Evolutionary conservation across 257 asterid species (phyloP).

Genomic region (Cordia subcordata): DNA sequence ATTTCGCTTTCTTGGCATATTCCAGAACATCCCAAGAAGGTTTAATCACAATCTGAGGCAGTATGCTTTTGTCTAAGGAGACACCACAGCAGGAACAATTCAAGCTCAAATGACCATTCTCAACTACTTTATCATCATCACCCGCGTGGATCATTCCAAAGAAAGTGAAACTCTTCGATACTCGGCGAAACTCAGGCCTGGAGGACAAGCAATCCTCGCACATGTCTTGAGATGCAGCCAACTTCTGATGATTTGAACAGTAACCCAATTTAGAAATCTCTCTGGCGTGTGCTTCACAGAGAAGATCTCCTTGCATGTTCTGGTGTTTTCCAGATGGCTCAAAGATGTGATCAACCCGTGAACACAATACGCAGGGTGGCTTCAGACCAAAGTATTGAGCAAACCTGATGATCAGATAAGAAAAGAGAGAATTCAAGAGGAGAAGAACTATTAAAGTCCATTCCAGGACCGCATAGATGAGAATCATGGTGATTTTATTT

Average conservation of each 20-base stretch:
- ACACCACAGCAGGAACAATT: conserved; percentile 83
- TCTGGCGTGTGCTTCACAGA: conserved; percentile 66
- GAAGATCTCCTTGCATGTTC: conserved; percentile 50
- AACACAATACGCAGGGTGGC: conserved; percentile 87
- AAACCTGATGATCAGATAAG: conserved; percentile 69
- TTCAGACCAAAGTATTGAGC: conserved; percentile 68
- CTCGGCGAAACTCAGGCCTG: conserved; percentile 33
- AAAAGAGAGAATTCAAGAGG: conserved; percentile 68
- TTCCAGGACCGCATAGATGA: conserved; percentile 79
- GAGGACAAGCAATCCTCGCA: conserved; percentile 83
- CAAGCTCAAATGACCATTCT: conserved; percentile 37
- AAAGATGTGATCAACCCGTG: conserved; percentile 63
- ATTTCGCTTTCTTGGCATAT: conserved; percentile 18
- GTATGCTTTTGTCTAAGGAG: conserved; percentile 20
- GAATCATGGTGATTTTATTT: conserved; percentile 63
- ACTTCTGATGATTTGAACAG: conserved; percentile 58
- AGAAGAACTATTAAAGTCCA: conserved; percentile 76
- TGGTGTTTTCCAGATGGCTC: conserved; percentile 33
- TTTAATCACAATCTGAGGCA: conserved; percentile 49
- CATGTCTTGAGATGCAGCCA: conserved; percentile 53
- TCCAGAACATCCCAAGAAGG: conserved; percentile 76
- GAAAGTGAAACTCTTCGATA: conserved; percentile 20
- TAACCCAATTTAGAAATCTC: conserved; percentile 67
- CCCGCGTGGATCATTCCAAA: conserved; percentile 32
- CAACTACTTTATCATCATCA: conserved; percentile 28